Evolutionary conservation across 352 stramenopile genomes (phyloP).

Genomic region (Globisporangium nodosum): DNA sequence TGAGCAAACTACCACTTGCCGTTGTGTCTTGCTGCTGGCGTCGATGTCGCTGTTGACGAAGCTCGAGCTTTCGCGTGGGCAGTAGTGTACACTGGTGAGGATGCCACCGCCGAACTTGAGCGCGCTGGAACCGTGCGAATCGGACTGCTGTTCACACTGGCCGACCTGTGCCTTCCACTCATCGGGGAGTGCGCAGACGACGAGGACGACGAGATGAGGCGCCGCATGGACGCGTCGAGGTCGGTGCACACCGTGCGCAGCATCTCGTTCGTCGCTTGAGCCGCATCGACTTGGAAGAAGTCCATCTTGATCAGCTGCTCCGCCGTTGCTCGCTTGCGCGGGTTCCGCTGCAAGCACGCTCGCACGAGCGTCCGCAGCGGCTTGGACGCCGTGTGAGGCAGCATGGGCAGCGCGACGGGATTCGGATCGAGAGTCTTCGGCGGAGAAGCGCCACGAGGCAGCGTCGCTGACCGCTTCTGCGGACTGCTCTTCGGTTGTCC

Average conservation of each 20-base stretch:
- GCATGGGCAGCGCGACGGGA: constrained; percentile 15
- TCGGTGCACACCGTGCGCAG: constrained; percentile 52
- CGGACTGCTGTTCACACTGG: not conserved
- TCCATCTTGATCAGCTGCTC: constrained; percentile 26
- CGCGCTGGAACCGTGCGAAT: not conserved
- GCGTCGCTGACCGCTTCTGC: constrained; percentile 4
- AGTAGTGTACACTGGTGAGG: not conserved
- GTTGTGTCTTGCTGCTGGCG: not conserved
- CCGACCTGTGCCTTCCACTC: not conserved
- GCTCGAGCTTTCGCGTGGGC: not conserved
- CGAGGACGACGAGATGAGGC: constrained; percentile 7
- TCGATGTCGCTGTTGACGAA: not conserved
- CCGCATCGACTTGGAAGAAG: constrained; percentile 55
- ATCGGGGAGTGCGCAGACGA: not conserved
- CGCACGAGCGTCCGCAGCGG: constrained; percentile 33
- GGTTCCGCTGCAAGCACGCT: constrained; percentile 35
- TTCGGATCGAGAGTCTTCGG: constrained; percentile 2
- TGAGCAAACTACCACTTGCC: not conserved
- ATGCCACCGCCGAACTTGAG: not conserved
- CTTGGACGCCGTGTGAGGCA: constrained; percentile 42
- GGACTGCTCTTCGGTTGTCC: constrained; percentile 1
- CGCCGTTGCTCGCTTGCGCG: constrained; percentile 30
- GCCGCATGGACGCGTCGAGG: constrained; percentile 49
- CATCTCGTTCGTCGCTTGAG: constrained; percentile 41
- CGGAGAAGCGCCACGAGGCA: not conserved